Evolutionary conservation across 495 filamentous ascomycete genomes (phyloP), one percentile per base, ranked within the genome.

Genomic region (Hypoxylon crocopeplum): DNA sequence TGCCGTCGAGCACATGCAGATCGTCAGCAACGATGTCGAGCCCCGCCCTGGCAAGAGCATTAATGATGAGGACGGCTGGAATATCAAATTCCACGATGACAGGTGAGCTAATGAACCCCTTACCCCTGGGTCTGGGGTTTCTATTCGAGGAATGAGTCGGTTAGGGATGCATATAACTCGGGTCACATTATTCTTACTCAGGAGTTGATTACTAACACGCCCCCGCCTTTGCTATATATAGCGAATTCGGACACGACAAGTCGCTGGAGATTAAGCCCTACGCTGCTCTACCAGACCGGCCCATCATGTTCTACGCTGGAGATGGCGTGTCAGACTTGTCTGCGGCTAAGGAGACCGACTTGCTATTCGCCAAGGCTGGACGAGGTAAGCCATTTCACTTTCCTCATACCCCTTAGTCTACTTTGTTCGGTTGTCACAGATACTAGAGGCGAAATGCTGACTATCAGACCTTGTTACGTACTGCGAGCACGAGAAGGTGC

Each of bases 171-270:
- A n/a, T n/a, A n/a, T n/a, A n/a, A n/a, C n/a, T n/a, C n/a, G n/a
- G n/a, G n/a, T n/a, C n/a, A n/a, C n/a, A n/a, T n/a, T n/a, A n/a
- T 32, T 39, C 15, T 41, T 15, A 24, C 25, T 22, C 1, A n/a
- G 12, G 2, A 48, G 7, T 30, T 8, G 32, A 48, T 49, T 37
- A 7, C 53, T 63, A 52, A 66, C 44, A 24, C 20, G 25, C 30
- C 0, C 1, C 24, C 8, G 24, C 27, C 3, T 13, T 27, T 47
- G 34, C 27, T 51, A 21, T 66, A 51, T 29, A 45, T 54, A 93
- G 89, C 64, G 81, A 84, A 41, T 94, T 93, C 62, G 93, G 93
- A 7, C 93, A 98, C 64, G 93, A 98, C 79, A 97, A 98, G 81
- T 90, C 86, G 22, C 73, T 91, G 29, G 89, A 90, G 59, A 92